Percentiles rank a stretch among this genome's conserved stretches.
Conservation (phyloP, 23 red algal species). For the Gracilariopsis chorda region DNA sequence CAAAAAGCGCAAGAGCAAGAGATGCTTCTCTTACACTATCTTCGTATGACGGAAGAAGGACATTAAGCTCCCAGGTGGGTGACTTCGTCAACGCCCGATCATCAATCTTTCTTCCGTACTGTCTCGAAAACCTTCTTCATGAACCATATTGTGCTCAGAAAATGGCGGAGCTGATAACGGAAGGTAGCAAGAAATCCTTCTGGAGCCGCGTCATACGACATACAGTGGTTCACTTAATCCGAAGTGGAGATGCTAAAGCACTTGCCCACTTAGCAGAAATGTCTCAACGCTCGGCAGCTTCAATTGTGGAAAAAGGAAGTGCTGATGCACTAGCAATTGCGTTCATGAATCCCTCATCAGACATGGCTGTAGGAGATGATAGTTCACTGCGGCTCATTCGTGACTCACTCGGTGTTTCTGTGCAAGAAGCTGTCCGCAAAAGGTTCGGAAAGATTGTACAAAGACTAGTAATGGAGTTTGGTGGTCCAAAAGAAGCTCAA, state of each 20-base stretch:
- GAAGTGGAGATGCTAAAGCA: neutral
- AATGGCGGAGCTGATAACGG: neutral
- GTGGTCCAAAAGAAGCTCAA: slow-evolving; percentile 15
- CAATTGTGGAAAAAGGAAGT: slow-evolving; percentile 24
- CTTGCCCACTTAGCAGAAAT: slow-evolving; percentile 11
- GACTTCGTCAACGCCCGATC: neutral
- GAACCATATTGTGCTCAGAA: neutral
- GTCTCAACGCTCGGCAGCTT: neutral
- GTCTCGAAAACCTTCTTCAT: neutral
- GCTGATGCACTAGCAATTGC: slow-evolving; percentile 32
- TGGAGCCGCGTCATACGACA: slow-evolving; percentile 18
- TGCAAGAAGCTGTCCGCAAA: slow-evolving; percentile 1
- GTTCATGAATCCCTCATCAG: neutral
- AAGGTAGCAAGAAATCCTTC: neutral
- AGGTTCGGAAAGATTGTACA: slow-evolving; percentile 57
- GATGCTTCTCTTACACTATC: no score
- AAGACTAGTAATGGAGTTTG: slow-evolving; percentile 67
- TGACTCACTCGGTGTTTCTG: neutral
- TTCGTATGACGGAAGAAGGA: neutral
- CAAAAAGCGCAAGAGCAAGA: no score
- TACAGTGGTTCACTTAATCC: slow-evolving; percentile 25
- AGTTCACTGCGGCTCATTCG: neutral
- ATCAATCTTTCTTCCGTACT: neutral
- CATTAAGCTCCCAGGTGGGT: neutral
- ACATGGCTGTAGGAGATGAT: neutral